Base-by-base conservation (phyloP, 306 rosid species). In the Lupinus albus region DNA sequence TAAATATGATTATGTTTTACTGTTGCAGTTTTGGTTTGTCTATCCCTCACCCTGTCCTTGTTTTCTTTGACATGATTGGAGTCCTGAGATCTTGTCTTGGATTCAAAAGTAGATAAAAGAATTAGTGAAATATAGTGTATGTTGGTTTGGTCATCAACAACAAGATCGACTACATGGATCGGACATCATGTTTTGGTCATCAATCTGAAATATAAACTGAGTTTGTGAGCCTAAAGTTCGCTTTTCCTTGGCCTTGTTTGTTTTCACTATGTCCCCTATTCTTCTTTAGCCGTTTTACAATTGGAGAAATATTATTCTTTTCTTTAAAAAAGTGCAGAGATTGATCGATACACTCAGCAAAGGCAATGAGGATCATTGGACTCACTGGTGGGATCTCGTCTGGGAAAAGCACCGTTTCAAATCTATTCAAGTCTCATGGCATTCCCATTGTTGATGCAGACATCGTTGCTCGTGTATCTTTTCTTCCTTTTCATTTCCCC, bases 321-420 rank as follows among this genome's bases (percentile, higher is more conserved):
- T 6, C 38, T 33, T 33, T 33, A 33, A 33, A 39, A 39, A 12
- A 39, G 45, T 9, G 11, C n/a, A 2, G 3, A 39, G 12, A 10
- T 39, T 16, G 48, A 8, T 14, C 21, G 57, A 10, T 9, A 9
- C 45, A 39, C 45, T 39, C 2, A 13, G 33, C 28, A 7, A 56
- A 11, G 56, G 46, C 61, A 33, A 87, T 89, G 98, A 86, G 97
- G 78, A 82, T 89, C 0, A 82, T 87, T 61, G 97, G 98, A 16
- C 78, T 89, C 18, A 89, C 91, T 0, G 95, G 94, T 33, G 97
- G 98, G 77, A 89, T 89, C 42, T 73, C 94, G 0, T 88, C 92
- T 0, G 95, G 96, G 53, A 93, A 93, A 81, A 93, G 96, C 80
- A 88, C 95, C 0, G 91, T 86, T 35, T 90, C 97, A 46, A 79